A percentile compares a stretch with the other conserved stretches of the same genome.
phyloP scores from a whole-genome alignment of 2,329 filamentous ascomycete species.

The Claviceps sp. region DNA sequence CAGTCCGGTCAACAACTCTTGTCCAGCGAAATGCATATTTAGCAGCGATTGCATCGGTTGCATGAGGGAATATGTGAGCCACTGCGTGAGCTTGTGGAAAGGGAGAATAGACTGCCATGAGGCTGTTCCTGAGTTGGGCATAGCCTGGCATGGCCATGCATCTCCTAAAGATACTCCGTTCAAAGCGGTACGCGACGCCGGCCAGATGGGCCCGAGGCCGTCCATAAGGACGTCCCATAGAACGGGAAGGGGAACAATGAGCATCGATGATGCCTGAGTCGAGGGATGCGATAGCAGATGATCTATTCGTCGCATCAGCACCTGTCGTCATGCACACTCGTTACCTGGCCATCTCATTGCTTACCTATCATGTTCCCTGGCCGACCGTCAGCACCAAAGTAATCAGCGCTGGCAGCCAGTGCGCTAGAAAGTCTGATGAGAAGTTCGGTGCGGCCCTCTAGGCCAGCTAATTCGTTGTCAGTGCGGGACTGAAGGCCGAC shows the following conservation, averaged over 20 bases:
- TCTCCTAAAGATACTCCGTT: conserved; percentile 82
- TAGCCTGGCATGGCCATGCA: conserved; percentile 78
- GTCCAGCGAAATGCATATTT: conserved; percentile 66
- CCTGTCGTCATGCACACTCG: not conserved
- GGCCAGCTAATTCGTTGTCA: conserved; percentile 67
- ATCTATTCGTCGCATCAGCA: conserved; percentile 36
- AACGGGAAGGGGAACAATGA: conserved; percentile 74
- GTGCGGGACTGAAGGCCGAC: conserved; percentile 75
- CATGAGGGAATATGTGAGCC: conserved; percentile 90
- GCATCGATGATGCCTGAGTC: conserved; percentile 76
- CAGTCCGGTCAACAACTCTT: conserved; percentile 71
- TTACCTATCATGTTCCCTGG: conserved; percentile 90
- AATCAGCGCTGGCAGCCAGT: conserved; percentile 59
- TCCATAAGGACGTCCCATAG: conserved; percentile 87
- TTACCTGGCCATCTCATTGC: conserved; percentile 13
- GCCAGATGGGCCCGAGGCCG: conserved; percentile 80
- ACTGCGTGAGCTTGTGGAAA: conserved; percentile 90
- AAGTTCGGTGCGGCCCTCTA: conserved; percentile 73
- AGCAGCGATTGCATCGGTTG: conserved; percentile 75
- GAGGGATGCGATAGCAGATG: conserved; percentile 86
- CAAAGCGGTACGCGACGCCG: conserved; percentile 69
- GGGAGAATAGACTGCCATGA: conserved; percentile 69
- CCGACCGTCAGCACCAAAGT: conserved; percentile 71
- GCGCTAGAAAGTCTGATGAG: conserved; percentile 64
- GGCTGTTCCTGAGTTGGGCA: conserved; percentile 48